Conservation (phyloP, 345 rosid genomes). For the Hevea brasiliensis region DNA sequence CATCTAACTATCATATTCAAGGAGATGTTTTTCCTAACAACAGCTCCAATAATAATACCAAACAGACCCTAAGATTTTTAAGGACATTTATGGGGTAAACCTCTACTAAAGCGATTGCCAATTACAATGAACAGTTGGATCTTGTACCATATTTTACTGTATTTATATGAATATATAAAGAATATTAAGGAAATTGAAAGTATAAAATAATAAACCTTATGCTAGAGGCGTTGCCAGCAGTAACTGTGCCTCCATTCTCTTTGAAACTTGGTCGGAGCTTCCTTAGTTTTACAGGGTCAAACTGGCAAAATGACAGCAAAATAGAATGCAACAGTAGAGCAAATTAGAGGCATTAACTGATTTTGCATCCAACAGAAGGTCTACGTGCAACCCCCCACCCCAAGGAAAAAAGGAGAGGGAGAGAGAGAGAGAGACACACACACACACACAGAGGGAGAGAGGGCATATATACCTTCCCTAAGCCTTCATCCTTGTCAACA, state of each 20-base stretch:
- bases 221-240: constrained; percentile 98
- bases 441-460: too few relatives aligned
- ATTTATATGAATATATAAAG: neutral
- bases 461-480: constrained; percentile 69
- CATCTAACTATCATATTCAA: too few relatives aligned
- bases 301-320: constrained; percentile 45
- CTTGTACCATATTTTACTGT: neutral
- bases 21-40: too few relatives aligned
- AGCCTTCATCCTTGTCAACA: constrained; percentile 91
- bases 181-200: neutral
- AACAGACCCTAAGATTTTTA: neutral
- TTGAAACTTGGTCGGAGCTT: constrained; percentile 97
- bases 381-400: neutral
- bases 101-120: neutral
- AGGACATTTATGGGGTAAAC: neutral
- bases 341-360: neutral
- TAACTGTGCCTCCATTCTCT: constrained; percentile 85
- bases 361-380: neutral
- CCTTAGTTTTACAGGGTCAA: constrained; percentile 84
- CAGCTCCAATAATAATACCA: too few relatives aligned
- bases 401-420: too few relatives aligned
- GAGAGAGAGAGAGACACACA: too few relatives aligned
- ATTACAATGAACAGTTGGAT: neutral
- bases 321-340: neutral
- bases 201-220: constrained; percentile 57